Evolutionary conservation across 345 rosid genomes (phyloP), one percentile per base, ranked within the genome.

Genomic region (Nasturtium officinale): DNA sequence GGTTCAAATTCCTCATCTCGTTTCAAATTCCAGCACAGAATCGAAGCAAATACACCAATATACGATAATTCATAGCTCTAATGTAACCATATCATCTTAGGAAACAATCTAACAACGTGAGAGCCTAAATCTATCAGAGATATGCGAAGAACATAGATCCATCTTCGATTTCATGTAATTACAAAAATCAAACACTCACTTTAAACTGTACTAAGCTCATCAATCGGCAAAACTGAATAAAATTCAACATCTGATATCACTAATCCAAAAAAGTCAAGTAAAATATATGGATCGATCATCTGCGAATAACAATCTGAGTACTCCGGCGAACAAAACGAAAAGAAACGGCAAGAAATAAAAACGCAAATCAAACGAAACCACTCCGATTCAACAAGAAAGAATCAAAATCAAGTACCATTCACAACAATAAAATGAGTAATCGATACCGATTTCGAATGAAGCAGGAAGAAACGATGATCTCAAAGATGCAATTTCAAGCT

Each of bases 401-500:
- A 42, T 13, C 30, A 69, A 3, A 77, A 71, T 51, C 78, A 43
- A 65, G 16, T 48, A 64, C 60, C 61, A 37, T 30, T 10, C 47
- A 64, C 61, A 3, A 71, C 38, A 17, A 35, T 29, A 55, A 42
- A 17, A 11, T 5, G 42, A 37, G 33, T 7, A 40, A 72, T 48
- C 72, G 30, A 45, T n/a, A 45, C 21, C 7, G 71, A 45, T 45
- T 73, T 26, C 52, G 16, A 32, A 65, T 3, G 32, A 58, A 52
- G 9, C 9, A 4, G 10, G 28, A 17, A 3, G 33, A 61, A 13
- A 35, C 18, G 9, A 58, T 57, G 72, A 57, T 42, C 77, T 52
- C 59, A 77, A 77, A 56, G 58, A 77, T 65, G 56, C 58, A 43
- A 66, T 16, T 50, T 37, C 40, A 62, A 77, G 46, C 38, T 77